Base-by-base conservation (phyloP, 495 filamentous ascomycete species). In the Melanomma pulvis-pyrius region DNA sequence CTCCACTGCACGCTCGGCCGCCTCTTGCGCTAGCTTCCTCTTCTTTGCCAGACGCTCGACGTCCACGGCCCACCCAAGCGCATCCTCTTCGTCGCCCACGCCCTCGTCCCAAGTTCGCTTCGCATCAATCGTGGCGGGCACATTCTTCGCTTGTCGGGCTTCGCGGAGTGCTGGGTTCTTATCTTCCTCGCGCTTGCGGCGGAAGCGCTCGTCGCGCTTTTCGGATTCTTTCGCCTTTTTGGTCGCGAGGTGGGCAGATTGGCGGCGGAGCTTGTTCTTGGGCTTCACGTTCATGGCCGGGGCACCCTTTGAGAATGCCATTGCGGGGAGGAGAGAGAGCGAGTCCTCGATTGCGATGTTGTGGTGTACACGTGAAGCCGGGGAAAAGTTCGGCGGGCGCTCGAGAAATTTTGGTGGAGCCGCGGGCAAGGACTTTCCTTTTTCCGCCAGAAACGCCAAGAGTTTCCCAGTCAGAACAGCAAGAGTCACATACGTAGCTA, bases 21-120 rank as follows among this genome's bases (percentile, higher is more conserved):
- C 60, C 41, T 69, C 60, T 36, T 68, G 24, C 29, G 59, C 63
- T 11, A 59, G 41, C 59, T 68, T 70, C 72, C 87, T 88, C 72
- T 85, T 82, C 69, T 87, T 81, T 80, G 91, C 93, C 74, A 90
- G 80, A 69, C 87, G 82, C 73, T 70, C 67, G 2, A 93, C 83
- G 75, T 96, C 90, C 9, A 96, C 87, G 58, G 87, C 89, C 63
- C 89, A 75, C 25, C 90, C 89, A 47, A 96, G 78, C 25, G 63
- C 71, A 63, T 75, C 76, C 59, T 69, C 77, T 68, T 85, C 83
- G 67, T 90, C 91, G 49, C 88, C 87, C 60, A 90, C 90, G n/a
- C 88, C 85, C 41, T 96, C 90, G 71, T 98, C 94, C 93, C 93
- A 98, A 55, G 91, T 86, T 73, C 94, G 80, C 82, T 97, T 97